Base-by-base conservation (phyloP, 345 rosid species). In the Eucalyptus tenuipes region DNA sequence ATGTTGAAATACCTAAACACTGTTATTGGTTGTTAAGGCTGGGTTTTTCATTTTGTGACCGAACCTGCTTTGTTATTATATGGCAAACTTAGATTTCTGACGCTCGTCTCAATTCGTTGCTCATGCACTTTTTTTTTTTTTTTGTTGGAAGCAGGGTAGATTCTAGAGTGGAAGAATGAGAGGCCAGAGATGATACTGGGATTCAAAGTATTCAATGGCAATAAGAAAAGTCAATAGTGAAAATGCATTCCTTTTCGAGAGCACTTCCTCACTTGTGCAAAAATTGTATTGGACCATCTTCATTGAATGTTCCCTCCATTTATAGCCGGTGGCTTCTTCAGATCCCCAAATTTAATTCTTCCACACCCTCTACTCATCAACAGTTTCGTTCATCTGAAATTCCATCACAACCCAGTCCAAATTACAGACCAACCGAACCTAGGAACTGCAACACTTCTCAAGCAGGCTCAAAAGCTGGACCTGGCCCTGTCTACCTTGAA, bases 401-500 rank as follows among this genome's bases (percentile, higher is more conserved):
- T 17, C 47, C 7, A 7, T 86, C 87, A 52, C 61, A 86, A 10
- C 66, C 55, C 42, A 86, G 37, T 42, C 64, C 64, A 33, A 57
- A 50, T 33, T 57, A 37, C 49, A 47, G 53, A 33, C 47, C 40
- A 42, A 55, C 89, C 40, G 47, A 55, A 44, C 52, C 44, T 33
- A 55, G 68, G 55, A 75, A 24, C 40, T 42, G 45, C 87, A 50
- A 40, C 14, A 31, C 85, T 86, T 25, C 53, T 17, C 89, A 88
- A 29, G 86, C 82, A 66, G 61, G 88, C 16, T n/a, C 89, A 68
- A 86, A 89, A 47, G 89, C 90, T 87, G 92, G 94, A 44, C 89
- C 92, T 49, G 95, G 94, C 79, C 90, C 96, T 80, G 94, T 96
- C 64, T 89, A 91, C 88, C 91, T 94, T 22, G 92, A 92, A 75